Evolutionary conservation across 306 rosid species (phyloP), one percentile per base, ranked within the genome.

Genomic region (Cajanus cajan): DNA sequence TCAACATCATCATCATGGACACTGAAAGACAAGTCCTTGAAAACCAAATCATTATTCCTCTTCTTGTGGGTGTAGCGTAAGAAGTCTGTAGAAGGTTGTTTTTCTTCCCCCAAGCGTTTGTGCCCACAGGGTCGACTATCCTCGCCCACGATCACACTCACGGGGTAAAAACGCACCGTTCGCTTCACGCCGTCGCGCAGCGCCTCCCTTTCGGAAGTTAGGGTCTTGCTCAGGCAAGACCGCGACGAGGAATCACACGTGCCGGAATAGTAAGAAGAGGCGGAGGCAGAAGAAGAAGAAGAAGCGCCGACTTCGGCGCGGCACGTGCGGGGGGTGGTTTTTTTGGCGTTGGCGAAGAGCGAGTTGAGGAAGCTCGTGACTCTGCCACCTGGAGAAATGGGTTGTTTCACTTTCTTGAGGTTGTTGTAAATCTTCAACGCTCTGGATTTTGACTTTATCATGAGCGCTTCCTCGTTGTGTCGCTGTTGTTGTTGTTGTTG

Each of bases 401-500:
- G 99, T 10, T 91, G 97, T 80, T 96, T 96, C 83, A 89, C 87
- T 71, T 96, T 93, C 91, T 91, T 96, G 2, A 93, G 73, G 68
- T 93, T 93, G 67, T 73, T 76, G 82, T 96, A 93, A 74, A 96
- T 89, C 92, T 85, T 93, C 77, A 85, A 45, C 4, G 97, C 99
- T 33, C 94, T 85, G 2, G 93, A 93, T 80, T 95, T 91, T 10
- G 91, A 87, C 51, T 89, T 89, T 6, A 91, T 88, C 13, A 90
- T 87, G 5, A 88, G 21, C 2, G 48, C 19, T 36, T 87, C 83
- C 0, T 85, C 90, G 0, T 77, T 79, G 3, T 71, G 57, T n/a
- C n/a, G 31, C 31, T 28, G 31, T 28, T 28, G 31, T 28, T 28
- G 31, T 28, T 28, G 31, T 22, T 58, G 66, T 65, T 28, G 36